Evolutionary conservation across 139 green algal genomes (phyloP).

Genomic region (Auxenochlorella pyrenoidosa): DNA sequence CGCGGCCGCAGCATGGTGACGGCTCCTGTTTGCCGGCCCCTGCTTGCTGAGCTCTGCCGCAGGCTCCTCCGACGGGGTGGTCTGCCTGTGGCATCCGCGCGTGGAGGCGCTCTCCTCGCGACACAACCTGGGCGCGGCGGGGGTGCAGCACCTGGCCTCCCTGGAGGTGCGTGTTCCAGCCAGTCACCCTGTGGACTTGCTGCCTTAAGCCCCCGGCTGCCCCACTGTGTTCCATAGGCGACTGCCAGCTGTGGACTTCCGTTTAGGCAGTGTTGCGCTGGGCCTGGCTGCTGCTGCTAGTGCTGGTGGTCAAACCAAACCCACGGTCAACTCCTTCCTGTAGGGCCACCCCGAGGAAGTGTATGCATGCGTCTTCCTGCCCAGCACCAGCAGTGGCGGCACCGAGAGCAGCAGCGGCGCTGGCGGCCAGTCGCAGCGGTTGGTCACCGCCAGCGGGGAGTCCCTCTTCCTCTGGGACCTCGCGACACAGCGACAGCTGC

Average conservation of each 20-base stretch:
- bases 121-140: conserved; percentile 10
- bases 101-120: background rate
- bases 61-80: conserved; percentile 25
- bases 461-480: conserved; percentile 22
- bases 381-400: background rate
- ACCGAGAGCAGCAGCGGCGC: background rate
- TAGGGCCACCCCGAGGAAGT: conserved; percentile 29
- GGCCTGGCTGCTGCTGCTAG: background rate
- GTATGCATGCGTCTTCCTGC: conserved; percentile 26
- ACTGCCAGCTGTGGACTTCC: too few species aligned
- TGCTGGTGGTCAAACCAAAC: background rate
- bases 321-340: too few species aligned
- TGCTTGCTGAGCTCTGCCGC: background rate
- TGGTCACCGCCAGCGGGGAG: conserved; percentile 29
- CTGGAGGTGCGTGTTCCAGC: background rate
- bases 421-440: background rate
- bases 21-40: background rate
- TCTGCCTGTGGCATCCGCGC: conserved; percentile 27
- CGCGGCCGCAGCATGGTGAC: too few species aligned
- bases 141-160: background rate
- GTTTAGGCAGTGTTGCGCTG: too few species aligned
- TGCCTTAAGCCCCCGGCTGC: too few species aligned
- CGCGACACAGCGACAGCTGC: conserved; percentile 1
- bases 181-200: too few species aligned
- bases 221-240: too few species aligned